These are phyloP conservation scores for Corynespora cassiicola DNA, from an alignment of 2,329 filamentous ascomycete genomes.

Conservation along the genomic window DNA sequence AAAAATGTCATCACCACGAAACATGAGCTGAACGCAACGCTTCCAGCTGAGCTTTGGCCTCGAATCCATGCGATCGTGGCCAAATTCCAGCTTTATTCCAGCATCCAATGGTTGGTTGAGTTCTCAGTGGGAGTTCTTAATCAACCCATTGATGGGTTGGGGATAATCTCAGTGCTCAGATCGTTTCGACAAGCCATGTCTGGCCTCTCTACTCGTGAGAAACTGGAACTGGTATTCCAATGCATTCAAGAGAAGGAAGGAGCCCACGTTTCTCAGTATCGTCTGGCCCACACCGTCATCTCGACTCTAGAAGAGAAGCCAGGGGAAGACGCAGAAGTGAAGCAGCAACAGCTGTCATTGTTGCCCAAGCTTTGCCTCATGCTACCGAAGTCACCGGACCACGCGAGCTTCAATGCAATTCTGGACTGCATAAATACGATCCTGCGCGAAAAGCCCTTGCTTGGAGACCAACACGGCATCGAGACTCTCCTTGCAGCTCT, in stretches of 20 bases:
- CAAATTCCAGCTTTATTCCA: constrained; percentile 30
- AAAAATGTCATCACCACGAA: constrained; percentile 10
- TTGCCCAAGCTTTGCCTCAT: constrained; percentile 31
- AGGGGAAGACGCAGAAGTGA: constrained; percentile 26
- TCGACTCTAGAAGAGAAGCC: constrained; percentile 33
- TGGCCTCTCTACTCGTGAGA: constrained; percentile 22
- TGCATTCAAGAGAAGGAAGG: constrained; percentile 17
- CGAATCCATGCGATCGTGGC: constrained; percentile 24
- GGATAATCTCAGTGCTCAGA: constrained; percentile 13
- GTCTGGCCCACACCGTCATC: constrained; percentile 33
- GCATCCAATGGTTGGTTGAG: constrained; percentile 24
- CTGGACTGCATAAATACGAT: constrained; percentile 58
- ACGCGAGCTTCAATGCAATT: constrained; percentile 57
- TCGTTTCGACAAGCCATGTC: constrained; percentile 22
- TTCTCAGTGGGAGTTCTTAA: constrained; percentile 28
- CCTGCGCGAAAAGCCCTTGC: constrained; percentile 39
- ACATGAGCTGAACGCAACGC: neutral
- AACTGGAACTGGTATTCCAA: constrained; percentile 22
- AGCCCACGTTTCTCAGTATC: constrained; percentile 22
- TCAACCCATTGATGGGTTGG: constrained; percentile 15
- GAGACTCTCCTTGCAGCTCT: constrained; percentile 50
- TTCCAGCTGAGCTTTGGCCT: constrained; percentile 8
- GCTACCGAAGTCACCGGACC: constrained; percentile 58
- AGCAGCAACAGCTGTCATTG: constrained; percentile 33
- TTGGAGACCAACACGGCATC: constrained; percentile 52